Evolutionary conservation across 768 basidiomycete genomes (phyloP).

Genomic region (Nidularia pulvinata): DNA sequence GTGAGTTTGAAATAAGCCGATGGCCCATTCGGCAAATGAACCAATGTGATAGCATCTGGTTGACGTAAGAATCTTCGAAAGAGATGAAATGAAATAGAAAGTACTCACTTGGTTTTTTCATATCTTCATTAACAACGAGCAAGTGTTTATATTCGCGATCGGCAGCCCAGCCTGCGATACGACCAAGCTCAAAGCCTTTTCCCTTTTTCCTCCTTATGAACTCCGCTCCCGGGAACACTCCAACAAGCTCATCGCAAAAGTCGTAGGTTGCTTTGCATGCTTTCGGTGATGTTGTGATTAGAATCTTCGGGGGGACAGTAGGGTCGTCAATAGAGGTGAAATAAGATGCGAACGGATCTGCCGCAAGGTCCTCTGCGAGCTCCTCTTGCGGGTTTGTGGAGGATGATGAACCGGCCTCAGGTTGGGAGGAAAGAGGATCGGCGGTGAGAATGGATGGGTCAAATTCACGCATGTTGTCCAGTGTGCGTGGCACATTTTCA

Average conservation of each 20-base stretch:
- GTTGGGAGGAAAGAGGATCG: constrained; percentile 29
- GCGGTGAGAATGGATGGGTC: constrained; percentile 69
- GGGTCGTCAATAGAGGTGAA: constrained; percentile 71
- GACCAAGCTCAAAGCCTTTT: constrained; percentile 87
- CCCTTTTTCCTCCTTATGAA: constrained; percentile 87
- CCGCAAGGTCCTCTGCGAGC: constrained; percentile 65
- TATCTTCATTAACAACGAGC: constrained; percentile 94
- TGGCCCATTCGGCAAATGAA: constrained; percentile 90
- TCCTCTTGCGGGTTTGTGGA: constrained; percentile 44
- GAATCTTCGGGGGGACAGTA: constrained; percentile 76
- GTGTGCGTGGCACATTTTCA: constrained; percentile 86
- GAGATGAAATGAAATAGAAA: background rate
- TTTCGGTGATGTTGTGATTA: constrained; percentile 89
- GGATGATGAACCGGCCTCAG: constrained; percentile 25
- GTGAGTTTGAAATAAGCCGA: constrained; percentile 96
- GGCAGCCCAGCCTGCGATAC: constrained; percentile 92
- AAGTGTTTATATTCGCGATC: constrained; percentile 87
- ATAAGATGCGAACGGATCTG: constrained; percentile 79
- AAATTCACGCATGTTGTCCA: constrained; percentile 92
- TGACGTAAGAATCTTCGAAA: constrained; percentile 3
- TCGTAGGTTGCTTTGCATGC: constrained; percentile 89
- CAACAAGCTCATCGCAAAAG: constrained; percentile 90
- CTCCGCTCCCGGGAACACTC: constrained; percentile 90
- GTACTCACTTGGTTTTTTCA: constrained; percentile 87
- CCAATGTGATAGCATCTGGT: constrained; percentile 89